Evolutionary conservation across 108 stramenopile genomes (phyloP).

Genomic region (Skeletonema tropicum): DNA sequence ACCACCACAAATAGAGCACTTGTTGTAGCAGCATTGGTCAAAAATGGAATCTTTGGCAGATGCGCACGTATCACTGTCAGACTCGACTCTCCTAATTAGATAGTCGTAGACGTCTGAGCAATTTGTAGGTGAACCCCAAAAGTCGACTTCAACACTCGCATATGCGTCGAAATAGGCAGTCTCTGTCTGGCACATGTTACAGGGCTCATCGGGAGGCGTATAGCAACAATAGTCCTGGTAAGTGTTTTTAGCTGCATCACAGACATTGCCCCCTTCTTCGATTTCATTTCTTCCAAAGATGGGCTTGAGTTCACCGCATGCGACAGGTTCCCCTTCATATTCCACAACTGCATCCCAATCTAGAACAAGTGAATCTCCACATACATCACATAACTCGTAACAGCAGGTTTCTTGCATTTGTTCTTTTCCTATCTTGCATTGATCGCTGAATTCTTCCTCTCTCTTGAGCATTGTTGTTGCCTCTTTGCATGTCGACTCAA

Average conservation of each 20-base stretch:
- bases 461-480: constrained; percentile 35
- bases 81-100: not conserved
- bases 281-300: constrained; percentile 49
- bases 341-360: constrained; percentile 49
- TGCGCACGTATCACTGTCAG: constrained; percentile 43
- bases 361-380: constrained; percentile 36
- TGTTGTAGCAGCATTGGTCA: constrained; percentile 48
- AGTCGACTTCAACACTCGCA: constrained; percentile 42
- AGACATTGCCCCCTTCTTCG: constrained; percentile 32
- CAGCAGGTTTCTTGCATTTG: constrained; percentile 33
- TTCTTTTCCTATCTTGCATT: constrained; percentile 28
- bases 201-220: constrained; percentile 40
- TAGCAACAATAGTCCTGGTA: constrained; percentile 50
- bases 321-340: constrained; percentile 40
- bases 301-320: constrained; percentile 52
- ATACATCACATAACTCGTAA: constrained; percentile 48
- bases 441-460: constrained; percentile 38
- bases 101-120: constrained; percentile 43
- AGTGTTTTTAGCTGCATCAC: constrained; percentile 18
- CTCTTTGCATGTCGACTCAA: constrained; percentile 40
- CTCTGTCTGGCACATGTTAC: constrained; percentile 49
- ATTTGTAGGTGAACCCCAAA: constrained; percentile 43
- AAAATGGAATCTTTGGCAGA: constrained; percentile 37
- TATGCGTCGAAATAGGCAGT: constrained; percentile 45
- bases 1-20: constrained; percentile 41